Evolutionary conservation across 1,284 basidiomycete genomes (phyloP).

Genomic region (Trichosporon inkin): DNA sequence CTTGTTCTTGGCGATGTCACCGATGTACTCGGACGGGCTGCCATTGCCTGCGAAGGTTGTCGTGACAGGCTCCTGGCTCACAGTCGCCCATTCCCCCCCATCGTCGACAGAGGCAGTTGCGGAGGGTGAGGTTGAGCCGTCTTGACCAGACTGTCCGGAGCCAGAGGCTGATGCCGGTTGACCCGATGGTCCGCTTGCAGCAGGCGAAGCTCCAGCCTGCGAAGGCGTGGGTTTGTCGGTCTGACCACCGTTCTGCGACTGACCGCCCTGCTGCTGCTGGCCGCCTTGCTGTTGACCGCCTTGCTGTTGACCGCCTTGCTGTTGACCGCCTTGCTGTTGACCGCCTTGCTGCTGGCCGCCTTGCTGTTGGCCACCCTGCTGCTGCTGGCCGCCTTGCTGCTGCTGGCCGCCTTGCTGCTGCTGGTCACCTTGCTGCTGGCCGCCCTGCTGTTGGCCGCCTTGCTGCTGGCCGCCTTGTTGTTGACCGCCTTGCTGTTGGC

Average conservation of each 20-base stretch:
- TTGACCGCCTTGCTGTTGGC: not conserved
- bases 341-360: constrained; percentile 1
- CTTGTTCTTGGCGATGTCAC: constrained; percentile 8
- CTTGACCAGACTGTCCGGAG: not conserved
- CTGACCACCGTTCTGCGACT: constrained; percentile 1
- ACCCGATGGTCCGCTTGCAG: not conserved
- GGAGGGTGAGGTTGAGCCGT: constrained; percentile 9
- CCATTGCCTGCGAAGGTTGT: not conserved
- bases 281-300: not conserved
- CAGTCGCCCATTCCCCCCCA: not conserved
- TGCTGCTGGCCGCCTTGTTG: not conserved
- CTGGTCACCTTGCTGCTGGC: not conserved
- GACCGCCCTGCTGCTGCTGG: not conserved
- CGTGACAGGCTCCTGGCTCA: not conserved
- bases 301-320: not conserved
- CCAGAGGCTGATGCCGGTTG: not conserved
- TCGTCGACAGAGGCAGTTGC: constrained; percentile 16
- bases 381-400: not conserved
- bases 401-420: not conserved
- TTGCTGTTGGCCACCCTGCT: not conserved
- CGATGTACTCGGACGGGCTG: constrained; percentile 8
- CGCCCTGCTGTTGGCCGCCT: not conserved
- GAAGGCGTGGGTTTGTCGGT: not conserved
- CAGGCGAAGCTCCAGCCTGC: not conserved
- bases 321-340: not conserved